Conservation (phyloP, 441 rosid species). For the Erodium trifolium region DNA sequence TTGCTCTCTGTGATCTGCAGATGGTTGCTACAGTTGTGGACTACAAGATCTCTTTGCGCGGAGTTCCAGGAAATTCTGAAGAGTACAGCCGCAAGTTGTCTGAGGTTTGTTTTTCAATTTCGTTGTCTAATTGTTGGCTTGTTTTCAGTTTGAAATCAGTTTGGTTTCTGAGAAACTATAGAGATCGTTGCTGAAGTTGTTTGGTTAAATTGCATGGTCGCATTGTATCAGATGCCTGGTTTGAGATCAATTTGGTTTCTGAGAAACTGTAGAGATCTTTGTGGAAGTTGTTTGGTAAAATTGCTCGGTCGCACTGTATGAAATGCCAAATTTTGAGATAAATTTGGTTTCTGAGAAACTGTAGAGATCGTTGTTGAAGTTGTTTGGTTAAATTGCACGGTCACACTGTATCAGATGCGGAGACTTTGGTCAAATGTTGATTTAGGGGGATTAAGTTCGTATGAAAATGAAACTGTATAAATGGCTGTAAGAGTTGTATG, state of each 20-base stretch:
- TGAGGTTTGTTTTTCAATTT: slow-evolving; percentile 37
- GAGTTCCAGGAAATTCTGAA: slow-evolving; percentile 36
- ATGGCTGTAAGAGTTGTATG: not conserved
- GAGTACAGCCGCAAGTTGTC: slow-evolving; percentile 43
- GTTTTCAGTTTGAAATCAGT: not conserved
- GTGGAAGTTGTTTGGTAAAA: not conserved
- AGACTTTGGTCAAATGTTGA: not conserved
- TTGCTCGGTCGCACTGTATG: not conserved
- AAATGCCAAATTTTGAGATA: too few relatives aligned
- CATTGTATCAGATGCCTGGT: not conserved
- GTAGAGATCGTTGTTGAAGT: not conserved
- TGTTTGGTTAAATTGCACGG: not conserved
- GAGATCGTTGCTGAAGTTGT: not conserved
- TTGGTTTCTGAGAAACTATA: not conserved
- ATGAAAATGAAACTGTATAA: not conserved
- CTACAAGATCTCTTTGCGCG: slow-evolving; percentile 51
- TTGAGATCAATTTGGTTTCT: too few relatives aligned
- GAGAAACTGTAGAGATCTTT: not conserved
- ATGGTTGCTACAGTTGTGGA: slow-evolving; percentile 54
- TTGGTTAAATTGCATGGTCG: not conserved
- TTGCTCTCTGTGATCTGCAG: slow-evolving; percentile 27
- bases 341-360: too few relatives aligned
- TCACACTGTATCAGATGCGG: not conserved
- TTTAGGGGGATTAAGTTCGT: not conserved
- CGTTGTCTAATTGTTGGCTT: not conserved